A percentile compares a stretch with the other conserved stretches of the same genome.
These are phyloP conservation scores for Clarireedia hainanense DNA, from an alignment of 2,329 filamentous ascomycete species.

Conservation along the genomic window DNA sequence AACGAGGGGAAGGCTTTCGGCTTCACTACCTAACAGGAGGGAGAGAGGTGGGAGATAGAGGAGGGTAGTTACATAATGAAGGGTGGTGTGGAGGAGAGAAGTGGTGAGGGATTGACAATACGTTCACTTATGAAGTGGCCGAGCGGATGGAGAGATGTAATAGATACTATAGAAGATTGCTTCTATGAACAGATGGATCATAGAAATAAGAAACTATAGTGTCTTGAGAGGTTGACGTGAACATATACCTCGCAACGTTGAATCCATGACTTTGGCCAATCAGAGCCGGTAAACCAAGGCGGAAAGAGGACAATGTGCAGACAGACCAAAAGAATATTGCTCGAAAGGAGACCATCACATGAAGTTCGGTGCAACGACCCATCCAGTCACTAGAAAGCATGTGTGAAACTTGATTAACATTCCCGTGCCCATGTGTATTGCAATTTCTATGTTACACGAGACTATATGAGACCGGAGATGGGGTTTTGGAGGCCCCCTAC, in stretches of 20 bases:
- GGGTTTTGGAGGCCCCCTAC: too few species aligned
- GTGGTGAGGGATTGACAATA: neutral
- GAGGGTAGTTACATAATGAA: neutral
- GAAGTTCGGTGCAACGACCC: neutral
- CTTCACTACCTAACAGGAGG: neutral
- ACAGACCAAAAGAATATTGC: neutral
- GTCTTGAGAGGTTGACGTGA: neutral
- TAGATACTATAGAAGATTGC: neutral
- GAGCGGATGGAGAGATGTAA: neutral
- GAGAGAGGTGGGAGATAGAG: neutral
- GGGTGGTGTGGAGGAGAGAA: neutral
- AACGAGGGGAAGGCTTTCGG: neutral
- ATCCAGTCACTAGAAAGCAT: neutral
- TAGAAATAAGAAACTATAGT: neutral
- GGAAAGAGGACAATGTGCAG: neutral
- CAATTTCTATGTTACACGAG: too few species aligned
- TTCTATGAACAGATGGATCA: neutral
- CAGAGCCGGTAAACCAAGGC: neutral
- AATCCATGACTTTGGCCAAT: neutral
- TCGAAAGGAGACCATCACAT: neutral
- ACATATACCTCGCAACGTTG: neutral
- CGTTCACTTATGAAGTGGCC: neutral
- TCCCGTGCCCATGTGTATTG: neutral
- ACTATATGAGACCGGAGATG: too few species aligned
- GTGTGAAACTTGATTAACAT: neutral